Evolutionary conservation across 805 yeast species (phyloP).

Genomic region (Metschnikowia cerradonensis): DNA sequence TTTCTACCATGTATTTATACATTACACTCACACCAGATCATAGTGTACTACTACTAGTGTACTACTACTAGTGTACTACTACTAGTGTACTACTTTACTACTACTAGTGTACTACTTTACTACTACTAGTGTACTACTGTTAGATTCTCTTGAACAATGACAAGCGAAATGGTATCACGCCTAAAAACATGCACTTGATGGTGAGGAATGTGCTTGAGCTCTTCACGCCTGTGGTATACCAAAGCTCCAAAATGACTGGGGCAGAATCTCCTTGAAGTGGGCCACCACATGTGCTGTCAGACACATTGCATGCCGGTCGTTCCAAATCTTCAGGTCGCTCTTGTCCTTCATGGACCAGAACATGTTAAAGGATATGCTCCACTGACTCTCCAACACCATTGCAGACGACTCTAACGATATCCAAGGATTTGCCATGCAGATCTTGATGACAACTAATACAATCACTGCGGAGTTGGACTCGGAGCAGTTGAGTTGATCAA

Average conservation of each 20-base stretch:
- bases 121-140: no score
- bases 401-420: constrained; percentile 86
- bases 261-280: constrained; percentile 79
- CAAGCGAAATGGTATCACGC: constrained; percentile 72
- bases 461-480: constrained; percentile 81
- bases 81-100: no score
- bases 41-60: no score
- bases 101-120: no score
- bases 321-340: constrained; percentile 84
- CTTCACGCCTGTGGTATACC: constrained; percentile 41
- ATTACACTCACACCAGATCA: no score
- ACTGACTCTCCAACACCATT: no score
- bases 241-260: constrained; percentile 79
- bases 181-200: constrained; percentile 75
- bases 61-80: no score
- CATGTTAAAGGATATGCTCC: constrained; percentile 93
- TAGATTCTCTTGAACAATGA: constrained; percentile 53
- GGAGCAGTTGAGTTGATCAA: no score
- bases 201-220: constrained; percentile 60
- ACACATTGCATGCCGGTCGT: constrained; percentile 94
- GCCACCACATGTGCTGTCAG: constrained; percentile 97
- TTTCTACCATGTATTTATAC: no score
- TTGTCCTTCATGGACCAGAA: constrained; percentile 76
- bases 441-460: constrained; percentile 91
- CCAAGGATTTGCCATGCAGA: constrained; percentile 96